These are phyloP conservation scores for Macrotyloma uniflorum DNA, from an alignment of 306 rosid species.

Conservation along the genomic window DNA sequence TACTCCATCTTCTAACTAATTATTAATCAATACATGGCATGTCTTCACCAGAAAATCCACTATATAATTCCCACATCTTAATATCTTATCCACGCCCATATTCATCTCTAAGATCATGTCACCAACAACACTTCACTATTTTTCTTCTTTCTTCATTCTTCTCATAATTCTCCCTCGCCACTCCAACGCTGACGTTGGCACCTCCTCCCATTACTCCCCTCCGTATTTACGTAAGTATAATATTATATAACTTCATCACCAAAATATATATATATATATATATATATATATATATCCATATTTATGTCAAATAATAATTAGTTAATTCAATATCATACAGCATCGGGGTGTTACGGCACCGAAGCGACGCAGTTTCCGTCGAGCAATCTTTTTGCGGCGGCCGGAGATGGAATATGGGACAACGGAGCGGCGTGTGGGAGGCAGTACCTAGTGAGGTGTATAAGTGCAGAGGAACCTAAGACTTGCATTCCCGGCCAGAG, in stretches of 20 bases:
- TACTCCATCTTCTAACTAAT: too few relatives aligned
- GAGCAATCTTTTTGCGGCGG: conserved; percentile 71
- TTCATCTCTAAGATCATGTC: not conserved
- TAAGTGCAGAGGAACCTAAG: conserved; percentile 62
- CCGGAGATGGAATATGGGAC: conserved; percentile 88
- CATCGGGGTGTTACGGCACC: conserved; percentile 66
- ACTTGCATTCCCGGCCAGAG: conserved; percentile 58
- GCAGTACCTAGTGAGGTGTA: conserved; percentile 74
- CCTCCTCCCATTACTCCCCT: conserved; percentile 64
- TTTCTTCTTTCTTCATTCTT: not conserved
- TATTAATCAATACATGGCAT: too few relatives aligned
- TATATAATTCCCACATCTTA: not conserved
- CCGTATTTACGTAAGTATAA: conserved; percentile 68
- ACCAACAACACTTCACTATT: not conserved
- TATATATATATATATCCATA: too few relatives aligned
- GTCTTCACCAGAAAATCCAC: not conserved
- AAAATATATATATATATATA: too few relatives aligned
- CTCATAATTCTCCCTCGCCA: not conserved
- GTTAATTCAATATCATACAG: conserved; percentile 24
- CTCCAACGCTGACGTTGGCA: conserved; percentile 68
- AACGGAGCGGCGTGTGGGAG: conserved; percentile 93
- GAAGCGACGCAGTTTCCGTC: conserved; percentile 68
- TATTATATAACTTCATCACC: too few relatives aligned
- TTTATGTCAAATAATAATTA: too few relatives aligned
- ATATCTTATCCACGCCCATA: not conserved